A percentile compares a stretch with the other conserved stretches of the same genome.
phyloP scores from a whole-genome alignment of 306 rosid genomes.

The Castanea mollissima region DNA sequence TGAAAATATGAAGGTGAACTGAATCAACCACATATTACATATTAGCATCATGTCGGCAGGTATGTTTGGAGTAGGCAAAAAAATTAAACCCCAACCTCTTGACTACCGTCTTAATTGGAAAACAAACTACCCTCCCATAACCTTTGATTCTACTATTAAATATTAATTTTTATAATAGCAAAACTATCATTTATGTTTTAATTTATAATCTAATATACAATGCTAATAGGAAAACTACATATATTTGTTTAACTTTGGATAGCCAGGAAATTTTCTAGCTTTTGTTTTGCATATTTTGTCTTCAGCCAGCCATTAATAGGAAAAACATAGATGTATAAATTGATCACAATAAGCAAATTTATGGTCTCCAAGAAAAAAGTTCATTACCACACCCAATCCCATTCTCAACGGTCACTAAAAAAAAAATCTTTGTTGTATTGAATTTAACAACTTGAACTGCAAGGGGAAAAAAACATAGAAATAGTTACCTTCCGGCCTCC shows the following conservation, averaged over 20 bases:
- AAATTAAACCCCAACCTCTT: neutral
- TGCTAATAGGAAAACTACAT: neutral
- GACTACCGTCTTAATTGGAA: neutral
- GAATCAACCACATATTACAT: neutral
- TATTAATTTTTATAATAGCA: neutral
- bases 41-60: neutral
- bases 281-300: neutral
- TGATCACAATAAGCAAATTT: neutral
- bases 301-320: neutral
- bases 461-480: slow-evolving; percentile 8
- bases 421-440: neutral
- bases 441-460: neutral
- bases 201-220: neutral
- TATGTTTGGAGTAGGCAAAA: neutral
- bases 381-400: neutral
- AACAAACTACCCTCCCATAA: neutral
- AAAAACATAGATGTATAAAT: neutral
- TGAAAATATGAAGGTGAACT: neutral
- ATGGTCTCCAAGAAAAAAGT: neutral
- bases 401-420: neutral
- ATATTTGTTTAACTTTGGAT: neutral
- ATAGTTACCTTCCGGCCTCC: slow-evolving; percentile 86
- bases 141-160: neutral
- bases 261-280: neutral
- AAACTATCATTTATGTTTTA: neutral